Percentiles rank a stretch among this genome's conserved stretches.
These are phyloP conservation scores for Plasmopara viticola DNA, from an alignment of 352 stramenopile species.

Conservation along the genomic window DNA sequence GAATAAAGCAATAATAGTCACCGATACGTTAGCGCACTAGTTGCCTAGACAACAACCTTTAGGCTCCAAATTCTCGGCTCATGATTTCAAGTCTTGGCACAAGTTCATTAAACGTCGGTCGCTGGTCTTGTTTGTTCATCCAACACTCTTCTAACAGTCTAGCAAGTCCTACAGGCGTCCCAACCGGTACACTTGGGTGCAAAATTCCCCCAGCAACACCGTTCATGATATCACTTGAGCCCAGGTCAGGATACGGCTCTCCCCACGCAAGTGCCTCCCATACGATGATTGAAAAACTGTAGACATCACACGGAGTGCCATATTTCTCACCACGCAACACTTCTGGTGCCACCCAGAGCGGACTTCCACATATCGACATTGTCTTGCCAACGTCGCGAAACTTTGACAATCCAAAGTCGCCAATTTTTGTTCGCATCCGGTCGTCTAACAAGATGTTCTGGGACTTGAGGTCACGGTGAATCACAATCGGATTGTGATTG, in stretches of 20 bases:
- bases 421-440: conserved; percentile 82
- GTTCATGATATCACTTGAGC: conserved; percentile 84
- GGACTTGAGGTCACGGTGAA: conserved; percentile 90
- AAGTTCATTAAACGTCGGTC: conserved; percentile 77
- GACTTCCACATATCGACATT: conserved; percentile 80
- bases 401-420: conserved; percentile 76
- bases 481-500: conserved; percentile 95
- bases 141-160: conserved; percentile 73
- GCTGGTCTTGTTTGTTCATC: conserved; percentile 80
- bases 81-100: conserved; percentile 76
- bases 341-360: conserved; percentile 76
- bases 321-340: conserved; percentile 81
- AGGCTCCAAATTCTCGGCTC: conserved; percentile 57
- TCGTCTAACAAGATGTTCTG: conserved; percentile 79
- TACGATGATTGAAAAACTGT: conserved; percentile 89
- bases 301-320: conserved; percentile 73
- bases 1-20: background rate
- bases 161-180: conserved; percentile 46
- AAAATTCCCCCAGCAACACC: conserved; percentile 70
- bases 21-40: conserved; percentile 8
- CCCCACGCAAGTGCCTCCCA: conserved; percentile 76
- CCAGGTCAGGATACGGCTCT: conserved; percentile 72
- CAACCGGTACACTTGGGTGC: conserved; percentile 59
- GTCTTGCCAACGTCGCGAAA: conserved; percentile 84
- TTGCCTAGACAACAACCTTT: conserved; percentile 7